Conservation (phyloP, 2,329 filamentous ascomycete species). For the Knoxdaviesia capensis region DNA sequence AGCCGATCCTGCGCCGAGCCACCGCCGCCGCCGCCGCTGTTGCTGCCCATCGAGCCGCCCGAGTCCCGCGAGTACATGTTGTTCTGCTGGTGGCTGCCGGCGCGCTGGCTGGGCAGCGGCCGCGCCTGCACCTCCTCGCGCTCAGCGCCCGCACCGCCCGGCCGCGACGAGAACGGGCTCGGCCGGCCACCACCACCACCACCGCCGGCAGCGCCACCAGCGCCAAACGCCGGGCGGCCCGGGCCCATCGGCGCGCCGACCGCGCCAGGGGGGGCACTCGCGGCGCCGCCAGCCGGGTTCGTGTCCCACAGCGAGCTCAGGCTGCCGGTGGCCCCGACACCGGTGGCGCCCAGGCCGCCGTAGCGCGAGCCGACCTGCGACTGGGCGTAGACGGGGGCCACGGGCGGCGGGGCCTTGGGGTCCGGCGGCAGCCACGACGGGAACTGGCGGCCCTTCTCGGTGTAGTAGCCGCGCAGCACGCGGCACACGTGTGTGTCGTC, state of each 20-base stretch:
- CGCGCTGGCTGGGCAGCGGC: slow-evolving; percentile 51
- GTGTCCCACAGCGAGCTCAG: slow-evolving; percentile 40
- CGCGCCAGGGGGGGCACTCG: slow-evolving; percentile 7
- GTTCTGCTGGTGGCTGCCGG: slow-evolving; percentile 50
- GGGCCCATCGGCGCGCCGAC: slow-evolving; percentile 1
- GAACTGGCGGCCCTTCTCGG: slow-evolving; percentile 62
- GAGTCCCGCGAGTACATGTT: slow-evolving; percentile 10
- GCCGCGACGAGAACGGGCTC: not conserved
- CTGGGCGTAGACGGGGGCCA: slow-evolving; percentile 31
- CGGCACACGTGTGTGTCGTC: slow-evolving; percentile 92
- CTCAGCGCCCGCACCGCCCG: not conserved
- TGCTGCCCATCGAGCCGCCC: slow-evolving; percentile 11
- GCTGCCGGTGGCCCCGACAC: slow-evolving; percentile 10
- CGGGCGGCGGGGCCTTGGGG: slow-evolving; percentile 46
- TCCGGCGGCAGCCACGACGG: slow-evolving; percentile 80
- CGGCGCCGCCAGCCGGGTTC: slow-evolving; percentile 13
- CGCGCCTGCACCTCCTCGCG: slow-evolving; percentile 16
- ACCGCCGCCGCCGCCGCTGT: slow-evolving; percentile 11
- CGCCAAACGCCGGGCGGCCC: slow-evolving; percentile 7
- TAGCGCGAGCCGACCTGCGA: slow-evolving; percentile 31
- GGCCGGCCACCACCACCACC: slow-evolving; percentile 1
- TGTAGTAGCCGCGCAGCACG: slow-evolving; percentile 82
- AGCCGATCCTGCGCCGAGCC: slow-evolving; percentile 59
- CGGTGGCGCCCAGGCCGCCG: slow-evolving; percentile 20
- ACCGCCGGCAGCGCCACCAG: no score